phyloP scores from a whole-genome alignment of 305 asterid genomes.

The Stenogyne calaminthoides region DNA sequence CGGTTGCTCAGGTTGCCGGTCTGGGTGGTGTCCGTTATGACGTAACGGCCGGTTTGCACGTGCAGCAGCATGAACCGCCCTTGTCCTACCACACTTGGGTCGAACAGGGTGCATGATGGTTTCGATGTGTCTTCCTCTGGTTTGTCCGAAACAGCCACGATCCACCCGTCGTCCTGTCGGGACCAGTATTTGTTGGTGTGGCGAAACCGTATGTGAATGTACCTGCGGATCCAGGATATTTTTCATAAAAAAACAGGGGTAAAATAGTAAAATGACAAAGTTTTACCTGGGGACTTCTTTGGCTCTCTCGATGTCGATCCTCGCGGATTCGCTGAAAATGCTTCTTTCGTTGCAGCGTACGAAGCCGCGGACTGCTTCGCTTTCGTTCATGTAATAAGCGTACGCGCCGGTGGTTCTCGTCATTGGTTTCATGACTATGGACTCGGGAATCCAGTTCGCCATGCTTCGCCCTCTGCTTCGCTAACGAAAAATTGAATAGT shows the following conservation, averaged over 20 bases:
- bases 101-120: background rate
- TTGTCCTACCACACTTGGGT: background rate
- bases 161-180: background rate
- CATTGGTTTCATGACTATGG: background rate
- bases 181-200: constrained; percentile 2
- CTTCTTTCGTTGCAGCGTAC: background rate
- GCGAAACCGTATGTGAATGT: background rate
- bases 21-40: background rate
- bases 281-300: background rate
- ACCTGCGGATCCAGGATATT: background rate
- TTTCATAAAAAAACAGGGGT: too few relatives aligned
- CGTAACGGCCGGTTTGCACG: background rate
- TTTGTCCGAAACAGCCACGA: background rate
- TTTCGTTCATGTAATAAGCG: background rate
- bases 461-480: background rate
- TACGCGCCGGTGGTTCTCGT: background rate
- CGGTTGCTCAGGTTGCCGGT: background rate
- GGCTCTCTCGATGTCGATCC: background rate
- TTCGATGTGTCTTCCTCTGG: background rate
- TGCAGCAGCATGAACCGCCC: background rate
- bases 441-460: background rate
- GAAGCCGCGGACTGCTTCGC: background rate
- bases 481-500: too few relatives aligned
- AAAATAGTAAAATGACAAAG: too few relatives aligned
- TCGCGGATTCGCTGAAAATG: background rate